Evolutionary conservation across 1,284 basidiomycete species (phyloP), one percentile per base, ranked within the genome.

Genomic region (Trametes hirsuta): DNA sequence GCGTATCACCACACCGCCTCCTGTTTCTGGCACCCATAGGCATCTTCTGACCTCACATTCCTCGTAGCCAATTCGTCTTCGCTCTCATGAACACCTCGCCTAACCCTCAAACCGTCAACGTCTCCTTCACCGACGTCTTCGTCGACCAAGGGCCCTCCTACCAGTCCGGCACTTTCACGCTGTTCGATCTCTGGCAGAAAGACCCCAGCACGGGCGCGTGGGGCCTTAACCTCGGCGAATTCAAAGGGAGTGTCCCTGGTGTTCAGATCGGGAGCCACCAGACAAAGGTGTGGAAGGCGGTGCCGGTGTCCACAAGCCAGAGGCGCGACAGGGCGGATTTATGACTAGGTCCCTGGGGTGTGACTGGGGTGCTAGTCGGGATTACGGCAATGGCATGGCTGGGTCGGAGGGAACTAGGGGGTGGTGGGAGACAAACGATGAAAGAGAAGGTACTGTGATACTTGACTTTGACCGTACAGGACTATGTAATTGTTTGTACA

Each of bases 171-270:
- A 61, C 72, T 2, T 77, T 70, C 60, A 66, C 67, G 9, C 61
- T 77, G 34, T 76, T 68, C 54, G 76, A 78, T 63, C 70, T 78
- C 12, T 78, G 76, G 76, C 71, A 75, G 65, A 76, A 75, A 62
- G 69, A 74, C 61, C 37, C 52, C n/a, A 57, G 48, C 50, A 21
- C 65, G 34, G 74, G 72, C 18, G 65, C 61, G 34, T 77, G 76
- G 76, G 76, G 76, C n/a, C 66, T 69, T 53, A 64, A 59, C 47
- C 49, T 75, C 22, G 76, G 75, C 25, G 66, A 66, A 11, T 58
- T 71, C 52, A 57, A 68, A 25, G 71, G 72, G 22, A 40, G 53
- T 10, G 61, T 74, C n/a, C 50, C 48, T 30, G 61, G 64, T 30
- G 72, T 76, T 8, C 47, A 58, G n/a, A 58, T 76, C 18, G 70